phyloP scores from a whole-genome alignment of 768 basidiomycete genomes.

The Coprinellus micaceus region DNA sequence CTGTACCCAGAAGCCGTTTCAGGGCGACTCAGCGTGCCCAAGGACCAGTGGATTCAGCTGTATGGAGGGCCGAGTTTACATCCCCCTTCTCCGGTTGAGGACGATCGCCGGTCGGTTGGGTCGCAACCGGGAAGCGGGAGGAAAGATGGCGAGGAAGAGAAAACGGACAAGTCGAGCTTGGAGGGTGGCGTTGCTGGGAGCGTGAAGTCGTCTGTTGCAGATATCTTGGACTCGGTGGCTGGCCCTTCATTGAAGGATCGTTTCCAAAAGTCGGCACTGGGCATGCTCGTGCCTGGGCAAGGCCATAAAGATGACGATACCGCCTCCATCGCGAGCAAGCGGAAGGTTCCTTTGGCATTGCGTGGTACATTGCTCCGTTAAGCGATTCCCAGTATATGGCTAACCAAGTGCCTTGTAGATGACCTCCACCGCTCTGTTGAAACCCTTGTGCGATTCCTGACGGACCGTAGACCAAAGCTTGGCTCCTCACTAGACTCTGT shows the following conservation, averaged over 20 bases:
- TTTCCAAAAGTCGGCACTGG: slow-evolving; percentile 51
- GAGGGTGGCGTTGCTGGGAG: background rate
- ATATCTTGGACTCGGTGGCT: slow-evolving; percentile 26
- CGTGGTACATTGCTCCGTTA: too few species aligned
- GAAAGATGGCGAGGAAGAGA: slow-evolving; percentile 15
- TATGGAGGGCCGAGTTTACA: slow-evolving; percentile 66
- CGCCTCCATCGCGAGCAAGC: slow-evolving; percentile 42
- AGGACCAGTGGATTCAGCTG: slow-evolving; percentile 71
- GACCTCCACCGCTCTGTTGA: slow-evolving; percentile 75
- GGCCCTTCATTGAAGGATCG: slow-evolving; percentile 27
- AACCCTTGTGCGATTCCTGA: slow-evolving; percentile 80
- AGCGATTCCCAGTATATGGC: too few species aligned
- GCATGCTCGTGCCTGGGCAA: slow-evolving; percentile 41
- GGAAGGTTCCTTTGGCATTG: slow-evolving; percentile 29
- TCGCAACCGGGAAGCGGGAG: slow-evolving; percentile 11
- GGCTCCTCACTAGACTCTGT: slow-evolving; percentile 70
- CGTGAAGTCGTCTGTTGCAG: slow-evolving; percentile 20
- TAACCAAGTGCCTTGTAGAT: slow-evolving; percentile 35
- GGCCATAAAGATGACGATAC: slow-evolving; percentile 60
- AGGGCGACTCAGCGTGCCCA: slow-evolving; percentile 69
- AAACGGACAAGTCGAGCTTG: background rate
- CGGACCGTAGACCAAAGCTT: slow-evolving; percentile 87
- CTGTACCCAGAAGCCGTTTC: slow-evolving; percentile 81
- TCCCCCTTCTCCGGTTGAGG: slow-evolving; percentile 11
- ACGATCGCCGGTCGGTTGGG: slow-evolving; percentile 11